A percentile compares a stretch with the other conserved stretches of the same genome.
phyloP scores from a whole-genome alignment of 768 basidiomycete genomes.

The Agrocybe chaxingu region DNA sequence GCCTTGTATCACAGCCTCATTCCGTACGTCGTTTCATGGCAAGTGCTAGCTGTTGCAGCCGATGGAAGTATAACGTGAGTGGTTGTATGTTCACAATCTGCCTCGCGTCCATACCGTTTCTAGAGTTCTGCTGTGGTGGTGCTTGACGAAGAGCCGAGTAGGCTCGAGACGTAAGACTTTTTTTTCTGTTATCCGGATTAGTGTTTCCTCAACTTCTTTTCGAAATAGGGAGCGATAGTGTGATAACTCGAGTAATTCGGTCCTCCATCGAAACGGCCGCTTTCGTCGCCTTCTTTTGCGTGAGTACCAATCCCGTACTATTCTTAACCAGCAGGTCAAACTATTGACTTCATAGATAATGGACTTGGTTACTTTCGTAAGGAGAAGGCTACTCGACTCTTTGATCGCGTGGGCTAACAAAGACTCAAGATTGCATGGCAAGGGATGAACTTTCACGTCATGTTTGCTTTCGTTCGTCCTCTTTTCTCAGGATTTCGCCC shows the following conservation, averaged over 20 bases:
- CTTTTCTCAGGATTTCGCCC: neutral
- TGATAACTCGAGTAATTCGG: slow-evolving; percentile 24
- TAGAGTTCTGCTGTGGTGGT: slow-evolving; percentile 22
- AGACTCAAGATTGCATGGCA: slow-evolving; percentile 16
- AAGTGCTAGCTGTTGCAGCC: slow-evolving; percentile 20
- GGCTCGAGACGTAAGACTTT: slow-evolving; percentile 18
- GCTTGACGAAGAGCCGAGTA: slow-evolving; percentile 21
- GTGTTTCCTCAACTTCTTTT: neutral
- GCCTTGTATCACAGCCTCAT: slow-evolving; percentile 20
- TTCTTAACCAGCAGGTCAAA: neutral
- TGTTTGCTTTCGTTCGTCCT: slow-evolving; percentile 27
- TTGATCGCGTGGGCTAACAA: neutral
- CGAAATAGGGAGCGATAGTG: slow-evolving; percentile 23
- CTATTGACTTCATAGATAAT: slow-evolving; percentile 17
- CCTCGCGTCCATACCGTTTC: neutral
- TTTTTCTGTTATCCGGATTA: neutral
- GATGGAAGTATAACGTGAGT: slow-evolving; percentile 28
- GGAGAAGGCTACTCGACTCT: neutral
- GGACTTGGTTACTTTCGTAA: slow-evolving; percentile 25
- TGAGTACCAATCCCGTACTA: slow-evolving; percentile 9
- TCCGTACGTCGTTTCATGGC: slow-evolving; percentile 27
- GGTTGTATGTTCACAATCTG: neutral
- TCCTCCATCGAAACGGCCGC: slow-evolving; percentile 27
- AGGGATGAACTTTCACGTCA: slow-evolving; percentile 26
- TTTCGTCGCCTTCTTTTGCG: slow-evolving; percentile 27